phyloP scores from a whole-genome alignment of 169 alveolate genomes.

The Plasmodium ovale region DNA sequence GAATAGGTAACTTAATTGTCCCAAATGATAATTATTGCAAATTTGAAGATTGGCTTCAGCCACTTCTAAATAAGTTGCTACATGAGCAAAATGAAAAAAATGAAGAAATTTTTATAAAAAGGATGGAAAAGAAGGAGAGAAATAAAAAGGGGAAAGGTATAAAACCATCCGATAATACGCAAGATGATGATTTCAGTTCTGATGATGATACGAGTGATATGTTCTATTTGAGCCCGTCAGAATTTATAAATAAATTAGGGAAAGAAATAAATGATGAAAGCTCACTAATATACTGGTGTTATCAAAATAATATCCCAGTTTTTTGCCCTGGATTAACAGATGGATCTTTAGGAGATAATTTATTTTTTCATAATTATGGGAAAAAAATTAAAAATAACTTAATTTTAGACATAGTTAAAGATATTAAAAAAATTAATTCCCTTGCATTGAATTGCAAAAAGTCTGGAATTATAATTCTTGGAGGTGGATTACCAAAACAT shows the following conservation, averaged over 20 bases:
- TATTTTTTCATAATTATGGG: conserved; percentile 91
- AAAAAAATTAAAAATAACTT: conserved; percentile 84
- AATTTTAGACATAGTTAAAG: conserved; percentile 95
- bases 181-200: background rate
- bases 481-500: conserved; percentile 99
- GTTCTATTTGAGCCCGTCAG: conserved; percentile 91
- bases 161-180: background rate
- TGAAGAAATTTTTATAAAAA: conserved; percentile 44
- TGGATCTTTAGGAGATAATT: conserved; percentile 99
- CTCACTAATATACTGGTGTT: conserved; percentile 98
- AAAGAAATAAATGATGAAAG: conserved; percentile 95
- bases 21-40: conserved; percentile 98
- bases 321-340: conserved; percentile 99
- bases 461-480: conserved; percentile 97
- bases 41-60: conserved; percentile 98
- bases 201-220: conserved; percentile 87
- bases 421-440: conserved; percentile 95
- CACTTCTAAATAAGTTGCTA: conserved; percentile 95
- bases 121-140: conserved; percentile 14
- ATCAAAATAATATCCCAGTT: conserved; percentile 97
- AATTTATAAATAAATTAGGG: conserved; percentile 95
- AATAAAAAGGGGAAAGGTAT: background rate
- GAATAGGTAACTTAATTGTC: conserved; percentile 98
- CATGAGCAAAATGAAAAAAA: conserved; percentile 87
- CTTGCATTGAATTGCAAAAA: conserved; percentile 93